Evolutionary conservation across 1,284 basidiomycete genomes (phyloP).

Genomic region (Leccinum subrobustum): DNA sequence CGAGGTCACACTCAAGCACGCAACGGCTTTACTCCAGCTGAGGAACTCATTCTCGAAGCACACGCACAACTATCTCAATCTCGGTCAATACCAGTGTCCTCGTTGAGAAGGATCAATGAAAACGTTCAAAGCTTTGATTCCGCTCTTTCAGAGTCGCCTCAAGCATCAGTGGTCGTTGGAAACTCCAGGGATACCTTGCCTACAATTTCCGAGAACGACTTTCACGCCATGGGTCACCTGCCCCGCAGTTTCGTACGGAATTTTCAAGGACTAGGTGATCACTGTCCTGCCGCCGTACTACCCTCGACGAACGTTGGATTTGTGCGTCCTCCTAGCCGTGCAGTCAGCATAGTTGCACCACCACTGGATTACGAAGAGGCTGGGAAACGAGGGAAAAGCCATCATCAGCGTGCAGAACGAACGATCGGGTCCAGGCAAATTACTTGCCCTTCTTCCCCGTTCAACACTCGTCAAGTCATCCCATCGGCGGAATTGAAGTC

Average conservation of each 20-base stretch:
- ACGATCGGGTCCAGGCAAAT: constrained; percentile 4
- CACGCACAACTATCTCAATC: constrained; percentile 33
- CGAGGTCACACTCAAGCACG: constrained; percentile 39
- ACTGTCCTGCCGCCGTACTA: neutral
- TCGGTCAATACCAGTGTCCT: constrained; percentile 1
- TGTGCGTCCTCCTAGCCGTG: constrained; percentile 29
- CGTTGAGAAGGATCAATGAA: constrained; percentile 8
- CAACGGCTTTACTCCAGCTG: constrained; percentile 63
- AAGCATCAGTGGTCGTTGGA: constrained; percentile 3
- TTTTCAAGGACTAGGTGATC: constrained; percentile 3
- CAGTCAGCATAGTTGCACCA: constrained; percentile 33
- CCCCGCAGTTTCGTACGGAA: constrained; percentile 6
- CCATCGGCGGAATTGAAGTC: constrained; percentile 8
- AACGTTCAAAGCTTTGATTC: constrained; percentile 4
- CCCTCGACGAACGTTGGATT: constrained; percentile 7
- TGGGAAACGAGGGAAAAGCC: constrained; percentile 26
- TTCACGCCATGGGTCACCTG: constrained; percentile 31
- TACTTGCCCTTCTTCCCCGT: constrained; percentile 1
- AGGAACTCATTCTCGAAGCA: constrained; percentile 64
- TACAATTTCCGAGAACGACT: constrained; percentile 39
- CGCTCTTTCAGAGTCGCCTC: neutral
- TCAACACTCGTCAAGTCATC: constrained; percentile 10
- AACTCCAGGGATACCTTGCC: constrained; percentile 26
- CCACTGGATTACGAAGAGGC: constrained; percentile 36
- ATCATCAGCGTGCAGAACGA: constrained; percentile 16